phyloP scores from a whole-genome alignment of 371 early-diverging fungal genomes.

The Mucor velutinosus region DNA sequence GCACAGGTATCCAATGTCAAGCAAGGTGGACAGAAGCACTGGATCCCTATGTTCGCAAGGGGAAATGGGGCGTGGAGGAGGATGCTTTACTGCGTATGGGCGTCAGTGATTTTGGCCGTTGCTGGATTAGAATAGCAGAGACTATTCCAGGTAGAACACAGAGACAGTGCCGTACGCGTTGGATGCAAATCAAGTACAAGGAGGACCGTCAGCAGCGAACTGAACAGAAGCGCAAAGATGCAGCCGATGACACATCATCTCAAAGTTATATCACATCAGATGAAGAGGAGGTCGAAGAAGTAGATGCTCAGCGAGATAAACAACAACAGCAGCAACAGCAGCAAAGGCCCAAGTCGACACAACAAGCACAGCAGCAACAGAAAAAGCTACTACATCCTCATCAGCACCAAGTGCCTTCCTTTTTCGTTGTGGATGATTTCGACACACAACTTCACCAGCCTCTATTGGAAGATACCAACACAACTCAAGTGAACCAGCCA shows the following conservation, averaged over 20 bases:
- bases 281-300: constrained; percentile 25
- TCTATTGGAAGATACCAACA: background rate
- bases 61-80: constrained; percentile 70
- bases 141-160: constrained; percentile 70
- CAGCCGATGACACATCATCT: constrained; percentile 22
- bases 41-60: constrained; percentile 69
- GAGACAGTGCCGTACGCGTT: constrained; percentile 76
- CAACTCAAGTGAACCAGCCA: background rate
- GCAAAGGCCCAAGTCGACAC: background rate
- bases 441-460: constrained; percentile 18
- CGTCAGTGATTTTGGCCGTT: constrained; percentile 52
- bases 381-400: background rate
- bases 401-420: constrained; percentile 8
- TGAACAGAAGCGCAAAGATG: constrained; percentile 12
- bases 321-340: constrained; percentile 1
- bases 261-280: constrained; percentile 29
- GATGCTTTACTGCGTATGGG: constrained; percentile 59
- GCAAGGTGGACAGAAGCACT: constrained; percentile 78
- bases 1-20: constrained; percentile 74
- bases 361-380: constrained; percentile 1
- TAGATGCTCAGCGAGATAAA: background rate
- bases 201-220: constrained; percentile 38
- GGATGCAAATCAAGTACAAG: constrained; percentile 63
- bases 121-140: constrained; percentile 78
- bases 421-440: constrained; percentile 32